phyloP scores from a whole-genome alignment of 176 grass and related monocot species.

The Neostapfia colusana region DNA sequence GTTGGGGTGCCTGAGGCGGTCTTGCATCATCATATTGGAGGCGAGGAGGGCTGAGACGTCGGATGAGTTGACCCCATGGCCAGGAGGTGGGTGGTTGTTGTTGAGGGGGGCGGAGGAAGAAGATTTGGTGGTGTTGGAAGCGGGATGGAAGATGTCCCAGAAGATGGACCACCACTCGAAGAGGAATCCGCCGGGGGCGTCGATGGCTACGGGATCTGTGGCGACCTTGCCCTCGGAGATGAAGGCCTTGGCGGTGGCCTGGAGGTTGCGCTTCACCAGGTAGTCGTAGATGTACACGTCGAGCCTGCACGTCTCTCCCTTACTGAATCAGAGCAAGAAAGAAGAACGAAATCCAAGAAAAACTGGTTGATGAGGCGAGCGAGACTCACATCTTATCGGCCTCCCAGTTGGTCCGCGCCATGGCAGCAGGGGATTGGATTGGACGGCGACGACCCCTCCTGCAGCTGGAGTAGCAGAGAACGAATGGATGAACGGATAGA shows the following conservation, averaged over 20 bases:
- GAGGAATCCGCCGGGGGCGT: conserved; percentile 73
- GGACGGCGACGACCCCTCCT: not conserved
- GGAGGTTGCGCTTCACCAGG: conserved; percentile 86
- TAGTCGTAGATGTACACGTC: conserved; percentile 99
- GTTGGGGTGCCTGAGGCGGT: conserved; percentile 68
- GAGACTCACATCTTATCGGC: conserved; percentile 87
- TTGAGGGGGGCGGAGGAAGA: not conserved
- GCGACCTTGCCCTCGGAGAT: conserved; percentile 90
- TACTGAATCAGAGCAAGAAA: not conserved
- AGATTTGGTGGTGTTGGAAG: not conserved
- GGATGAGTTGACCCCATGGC: conserved; percentile 46
- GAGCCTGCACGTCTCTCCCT: conserved; percentile 46
- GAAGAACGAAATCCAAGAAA: not conserved
- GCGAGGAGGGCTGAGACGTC: conserved; percentile 71
- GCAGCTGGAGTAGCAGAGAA: not conserved
- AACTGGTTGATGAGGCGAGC: not conserved
- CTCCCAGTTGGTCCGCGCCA: conserved; percentile 96
- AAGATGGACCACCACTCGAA: conserved; percentile 91
- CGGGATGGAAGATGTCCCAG: conserved; percentile 69
- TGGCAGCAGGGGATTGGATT: conserved; percentile 22
- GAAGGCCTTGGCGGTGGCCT: conserved; percentile 89
- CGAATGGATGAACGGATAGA: not conserved
- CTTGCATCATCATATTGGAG: conserved; percentile 78
- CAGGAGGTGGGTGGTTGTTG: conserved; percentile 28
- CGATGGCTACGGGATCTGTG: conserved; percentile 85